Percentiles rank a stretch among this genome's conserved stretches.
phyloP scores from a whole-genome alignment of 2,329 filamentous ascomycete species.

The Blastomyces emzantsi region DNA sequence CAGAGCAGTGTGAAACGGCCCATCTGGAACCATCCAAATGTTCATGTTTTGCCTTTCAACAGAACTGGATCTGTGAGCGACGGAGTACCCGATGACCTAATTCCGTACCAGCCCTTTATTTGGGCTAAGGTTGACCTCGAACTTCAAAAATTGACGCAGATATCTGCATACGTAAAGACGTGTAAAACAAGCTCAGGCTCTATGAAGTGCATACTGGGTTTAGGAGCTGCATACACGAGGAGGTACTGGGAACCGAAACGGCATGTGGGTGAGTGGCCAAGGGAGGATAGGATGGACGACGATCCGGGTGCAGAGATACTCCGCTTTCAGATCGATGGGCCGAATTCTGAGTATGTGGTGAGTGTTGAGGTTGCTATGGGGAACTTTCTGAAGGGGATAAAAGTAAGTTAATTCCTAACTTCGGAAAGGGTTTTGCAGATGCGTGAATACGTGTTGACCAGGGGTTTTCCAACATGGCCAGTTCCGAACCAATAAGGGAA shows the following conservation, averaged over 20 bases:
- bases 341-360: slow-evolving; percentile 3
- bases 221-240: neutral
- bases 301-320: neutral
- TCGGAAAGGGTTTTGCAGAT: neutral
- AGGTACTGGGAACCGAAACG: slow-evolving; percentile 1
- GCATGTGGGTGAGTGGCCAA: neutral
- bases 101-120: neutral
- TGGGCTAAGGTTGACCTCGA: neutral
- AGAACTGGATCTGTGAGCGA: neutral
- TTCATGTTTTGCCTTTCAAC: neutral
- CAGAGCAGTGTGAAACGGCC: neutral
- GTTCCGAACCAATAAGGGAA: slow-evolving; percentile 7
- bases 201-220: neutral
- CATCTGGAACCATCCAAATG: neutral
- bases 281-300: neutral
- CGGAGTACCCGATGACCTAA: slow-evolving; percentile 5
- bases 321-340: slow-evolving; percentile 7
- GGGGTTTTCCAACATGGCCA: neutral
- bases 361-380: neutral
- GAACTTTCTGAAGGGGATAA: slow-evolving; percentile 2
- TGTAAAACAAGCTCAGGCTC: neutral
- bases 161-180: neutral
- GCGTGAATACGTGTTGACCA: neutral
- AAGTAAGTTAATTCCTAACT: neutral
- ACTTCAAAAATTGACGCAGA: neutral